Evolutionary conservation across 495 filamentous ascomycete genomes (phyloP).

Genomic region (Lasiosphaeria ovina): DNA sequence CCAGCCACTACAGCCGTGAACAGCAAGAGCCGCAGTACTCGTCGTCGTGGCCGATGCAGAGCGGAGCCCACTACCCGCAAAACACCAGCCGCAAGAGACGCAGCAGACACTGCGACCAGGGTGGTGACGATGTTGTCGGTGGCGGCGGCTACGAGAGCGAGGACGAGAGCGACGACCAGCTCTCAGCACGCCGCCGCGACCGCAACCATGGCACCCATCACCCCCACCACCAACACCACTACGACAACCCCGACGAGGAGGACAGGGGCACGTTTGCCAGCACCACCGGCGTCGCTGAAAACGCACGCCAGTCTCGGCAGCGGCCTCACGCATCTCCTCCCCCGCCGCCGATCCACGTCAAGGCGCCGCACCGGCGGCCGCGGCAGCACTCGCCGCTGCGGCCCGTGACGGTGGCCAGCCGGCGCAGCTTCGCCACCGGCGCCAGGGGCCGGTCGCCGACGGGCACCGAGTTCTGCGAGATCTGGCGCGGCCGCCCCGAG

Average conservation of each 20-base stretch:
- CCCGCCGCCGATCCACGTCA: neutral
- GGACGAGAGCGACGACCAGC: conserved; percentile 9
- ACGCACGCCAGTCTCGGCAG: too few relatives aligned
- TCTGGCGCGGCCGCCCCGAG: conserved; percentile 29
- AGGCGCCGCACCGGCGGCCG: conserved; percentile 1
- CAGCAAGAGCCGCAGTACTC: conserved; percentile 18
- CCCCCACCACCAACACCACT: neutral
- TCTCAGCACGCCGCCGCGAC: conserved; percentile 1
- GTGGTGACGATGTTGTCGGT: conserved; percentile 7
- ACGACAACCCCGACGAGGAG: too few relatives aligned
- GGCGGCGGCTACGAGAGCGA: conserved; percentile 19
- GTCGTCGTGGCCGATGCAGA: conserved; percentile 24
- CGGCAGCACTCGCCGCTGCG: neutral
- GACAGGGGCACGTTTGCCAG: neutral
- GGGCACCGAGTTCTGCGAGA: conserved; percentile 27
- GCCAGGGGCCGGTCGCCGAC: conserved; percentile 9
- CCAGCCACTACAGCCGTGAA: conserved; percentile 4
- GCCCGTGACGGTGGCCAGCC: conserved; percentile 10
- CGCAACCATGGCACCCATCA: neutral
- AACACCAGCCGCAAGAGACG: neutral
- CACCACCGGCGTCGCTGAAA: neutral
- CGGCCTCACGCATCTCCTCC: neutral
- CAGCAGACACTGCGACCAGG: conserved; percentile 1
- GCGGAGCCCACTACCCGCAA: conserved; percentile 5
- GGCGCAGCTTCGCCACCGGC: conserved; percentile 15